Evolutionary conservation across 148 eudicot species (phyloP), one percentile per base, ranked within the genome.

Genomic region (Cornus suecica): DNA sequence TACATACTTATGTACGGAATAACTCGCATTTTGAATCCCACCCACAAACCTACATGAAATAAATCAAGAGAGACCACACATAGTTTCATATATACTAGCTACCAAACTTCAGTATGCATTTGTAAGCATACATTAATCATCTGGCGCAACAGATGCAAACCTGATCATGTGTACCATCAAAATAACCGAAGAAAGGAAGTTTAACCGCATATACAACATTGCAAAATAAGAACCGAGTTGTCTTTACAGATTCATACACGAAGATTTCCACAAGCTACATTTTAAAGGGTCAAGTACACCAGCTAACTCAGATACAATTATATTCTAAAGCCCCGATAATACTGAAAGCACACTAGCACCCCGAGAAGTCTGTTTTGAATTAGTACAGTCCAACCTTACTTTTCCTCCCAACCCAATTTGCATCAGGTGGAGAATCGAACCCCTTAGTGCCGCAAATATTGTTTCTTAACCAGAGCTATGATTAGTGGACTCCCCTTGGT

Each of bases 401-500:
- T 48, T 6, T 8, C 54, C 2, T 48, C 3, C 54, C 18, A 2
- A 1, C 18, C 54, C 15, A 48, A 2, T 48, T 48, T 15, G 18
- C 15, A 1, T 48, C 54, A 48, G 54, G 54, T 3, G 18, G 54
- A 48, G 54, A 48, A 48, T 18, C 54, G 14, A 48, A 48, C 54
- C 18, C 0, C 62, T 37, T 5, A 22, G 18, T 58, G 24, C 62
- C 0, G 25, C 8, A 1, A 20, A 58, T 20, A 23, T 1, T 23
- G 62, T 20, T 58, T 6, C 27, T 34, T 52, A 70, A 48, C 41
- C 69, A 3, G 74, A 70, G 69, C 70, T 64, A 29, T 77, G 60
- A 28, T 58, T 62, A 56, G 83, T 72, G 8, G 80, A 74, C 15
- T 54, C 71, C 42, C 42, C 80, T 71, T 75, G 79, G 68, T 77